Conservation (phyloP, 352 stramenopile genomes). For the Lagenidium sp. region DNA sequence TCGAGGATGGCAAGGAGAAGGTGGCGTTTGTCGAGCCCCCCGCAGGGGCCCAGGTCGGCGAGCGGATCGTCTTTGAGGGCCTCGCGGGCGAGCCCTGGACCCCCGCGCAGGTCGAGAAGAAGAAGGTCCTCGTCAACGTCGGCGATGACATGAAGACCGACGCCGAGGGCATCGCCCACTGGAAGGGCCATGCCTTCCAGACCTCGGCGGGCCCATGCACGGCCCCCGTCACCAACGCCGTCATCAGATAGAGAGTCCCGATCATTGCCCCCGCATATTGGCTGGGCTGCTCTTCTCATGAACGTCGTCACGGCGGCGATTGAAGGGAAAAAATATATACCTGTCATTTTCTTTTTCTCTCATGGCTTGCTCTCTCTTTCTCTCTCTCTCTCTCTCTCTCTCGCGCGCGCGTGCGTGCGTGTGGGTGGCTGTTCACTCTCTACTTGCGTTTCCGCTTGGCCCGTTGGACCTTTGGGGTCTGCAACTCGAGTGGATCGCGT, state of each 20-base stretch:
- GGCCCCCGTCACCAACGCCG: slow-evolving; percentile 53
- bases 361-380: no score
- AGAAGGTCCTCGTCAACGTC: slow-evolving; percentile 76
- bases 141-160: slow-evolving; percentile 82
- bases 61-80: slow-evolving; percentile 65
- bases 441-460: slow-evolving; percentile 20
- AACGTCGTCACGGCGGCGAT: no score
- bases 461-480: slow-evolving; percentile 8
- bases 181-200: slow-evolving; percentile 69
- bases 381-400: no score
- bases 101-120: slow-evolving; percentile 84
- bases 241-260: slow-evolving; percentile 72
- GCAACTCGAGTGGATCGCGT: slow-evolving; percentile 10
- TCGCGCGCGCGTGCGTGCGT: no score
- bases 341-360: no score
- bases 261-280: no score
- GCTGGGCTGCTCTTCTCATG: neutral
- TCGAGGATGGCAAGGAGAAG: slow-evolving; percentile 68
- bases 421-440: no score
- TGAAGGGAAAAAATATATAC: no score
- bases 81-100: slow-evolving; percentile 65
- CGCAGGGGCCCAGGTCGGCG: slow-evolving; percentile 54
- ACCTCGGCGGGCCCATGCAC: slow-evolving; percentile 72
- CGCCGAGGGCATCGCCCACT: slow-evolving; percentile 65
- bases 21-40: slow-evolving; percentile 83